Conservation (phyloP, 2,329 filamentous ascomycete genomes). For the Calycina herbarum region DNA sequence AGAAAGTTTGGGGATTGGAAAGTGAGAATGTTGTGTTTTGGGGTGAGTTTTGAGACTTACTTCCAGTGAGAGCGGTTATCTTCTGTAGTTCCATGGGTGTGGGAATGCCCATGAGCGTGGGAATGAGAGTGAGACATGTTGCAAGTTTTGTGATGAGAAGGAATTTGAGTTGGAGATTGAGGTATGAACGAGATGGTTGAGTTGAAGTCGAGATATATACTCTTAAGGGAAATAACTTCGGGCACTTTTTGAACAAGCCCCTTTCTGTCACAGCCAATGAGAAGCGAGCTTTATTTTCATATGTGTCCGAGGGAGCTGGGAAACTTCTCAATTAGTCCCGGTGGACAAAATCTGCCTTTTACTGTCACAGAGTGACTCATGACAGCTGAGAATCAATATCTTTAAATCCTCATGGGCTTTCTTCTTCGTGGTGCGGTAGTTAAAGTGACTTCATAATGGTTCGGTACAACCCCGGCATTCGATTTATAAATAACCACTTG, state of each 20-base stretch:
- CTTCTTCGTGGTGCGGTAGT: not conserved
- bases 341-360: no score
- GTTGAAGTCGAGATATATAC: not conserved
- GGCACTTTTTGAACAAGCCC: slow-evolving; percentile 12
- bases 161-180: not conserved
- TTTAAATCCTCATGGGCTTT: not conserved
- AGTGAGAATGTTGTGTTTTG: not conserved
- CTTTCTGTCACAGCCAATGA: slow-evolving; percentile 12
- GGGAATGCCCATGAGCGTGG: slow-evolving; percentile 2
- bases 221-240: not conserved
- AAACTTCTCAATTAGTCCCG: not conserved
- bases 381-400: no score
- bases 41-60: slow-evolving; percentile 34
- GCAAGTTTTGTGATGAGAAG: not conserved
- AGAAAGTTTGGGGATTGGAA: not conserved
- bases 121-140: slow-evolving; percentile 15
- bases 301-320: slow-evolving; percentile 13
- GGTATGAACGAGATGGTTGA: not conserved
- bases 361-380: not conserved
- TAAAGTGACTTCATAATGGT: not conserved
- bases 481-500: no score
- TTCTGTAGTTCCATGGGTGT: slow-evolving; percentile 35
- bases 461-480: not conserved
- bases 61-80: slow-evolving; percentile 43
- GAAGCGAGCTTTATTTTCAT: not conserved